Evolutionary conservation across 352 stramenopile genomes (phyloP).

Genomic region (Peronospora tabacina): DNA sequence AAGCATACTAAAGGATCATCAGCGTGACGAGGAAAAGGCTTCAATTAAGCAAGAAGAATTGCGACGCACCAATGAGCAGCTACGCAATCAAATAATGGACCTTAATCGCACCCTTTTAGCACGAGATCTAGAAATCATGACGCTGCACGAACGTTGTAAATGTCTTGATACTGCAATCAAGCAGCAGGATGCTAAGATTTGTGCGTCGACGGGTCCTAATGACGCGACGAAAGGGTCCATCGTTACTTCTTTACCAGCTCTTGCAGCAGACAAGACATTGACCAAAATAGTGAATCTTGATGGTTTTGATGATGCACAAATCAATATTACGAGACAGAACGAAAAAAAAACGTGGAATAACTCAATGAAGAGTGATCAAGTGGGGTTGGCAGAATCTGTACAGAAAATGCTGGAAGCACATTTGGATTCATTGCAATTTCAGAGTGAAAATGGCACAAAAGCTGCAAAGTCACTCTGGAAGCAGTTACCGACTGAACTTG

Average conservation of each 20-base stretch:
- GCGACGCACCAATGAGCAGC: conserved; percentile 33
- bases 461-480: conserved; percentile 36
- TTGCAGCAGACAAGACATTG: background rate
- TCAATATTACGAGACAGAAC: conserved; percentile 4
- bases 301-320: background rate
- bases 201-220: conserved; percentile 18
- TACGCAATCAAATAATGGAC: conserved; percentile 51
- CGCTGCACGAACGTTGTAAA: conserved; percentile 56
- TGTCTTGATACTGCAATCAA: conserved; percentile 52
- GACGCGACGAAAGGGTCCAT: conserved; percentile 3
- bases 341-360: conserved; percentile 8
- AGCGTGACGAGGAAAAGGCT: background rate
- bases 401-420: conserved; percentile 38
- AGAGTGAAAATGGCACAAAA: conserved; percentile 25
- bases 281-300: background rate
- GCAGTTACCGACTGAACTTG: conserved; percentile 11
- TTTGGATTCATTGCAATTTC: conserved; percentile 48
- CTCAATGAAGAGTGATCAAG: conserved; percentile 23
- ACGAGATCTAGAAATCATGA: conserved; percentile 63
- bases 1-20: background rate
- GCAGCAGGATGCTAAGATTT: conserved; percentile 78
- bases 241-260: conserved; percentile 5
- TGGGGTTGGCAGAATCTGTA: conserved; percentile 30
- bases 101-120: conserved; percentile 61
- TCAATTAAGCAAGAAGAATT: conserved; percentile 21